Base-by-base conservation (phyloP, 2,329 filamentous ascomycete species). In the Pseudogymnoascus sp. region DNA sequence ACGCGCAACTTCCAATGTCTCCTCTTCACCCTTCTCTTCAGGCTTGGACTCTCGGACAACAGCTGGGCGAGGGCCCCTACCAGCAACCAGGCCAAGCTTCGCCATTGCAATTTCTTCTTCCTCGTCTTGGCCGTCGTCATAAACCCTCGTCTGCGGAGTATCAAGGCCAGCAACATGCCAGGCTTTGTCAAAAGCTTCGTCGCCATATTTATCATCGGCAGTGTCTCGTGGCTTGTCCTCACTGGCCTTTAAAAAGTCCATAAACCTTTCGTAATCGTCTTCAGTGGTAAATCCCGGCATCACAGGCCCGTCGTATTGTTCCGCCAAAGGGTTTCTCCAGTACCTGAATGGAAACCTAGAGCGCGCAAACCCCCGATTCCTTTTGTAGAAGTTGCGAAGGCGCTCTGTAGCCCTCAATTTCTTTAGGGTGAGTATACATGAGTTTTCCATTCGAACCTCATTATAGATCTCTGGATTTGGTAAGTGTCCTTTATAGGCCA, bases 121-220 rank as follows among this genome's bases (percentile, higher is more conserved):
- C 17, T 56, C 50, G 29, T 56, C 50, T 33, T 21, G 29, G 26
- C 50, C 50, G 50, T 56, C 11, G 29, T 56, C 50, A 56, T 56
- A 56, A 33, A 56, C 7, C 29, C 50, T 56, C 13, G 50, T 56
- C 7, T 56, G 50, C 29, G 50, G 50, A 33, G 26, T 21, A 21
- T 56, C 29, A 56, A 56, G 50, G n/a, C 50, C 29, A 11, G 50
- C 50, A 56, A 33, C 29, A 6, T 13, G 26, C 50, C 50, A 56
- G 50, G 46, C 46, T 56, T 26, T 31, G 26, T 56, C 46, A 19
- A 56, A 56, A 33, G 46, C 46, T 9, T 56, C 26, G 4, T 72
- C 69, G 31, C 61, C 71, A 19, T 76, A 75, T 31, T 75, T 70
- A 7, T 69, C 69, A 15, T 69, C 71, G 61, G 71, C 70, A 17